phyloP scores from a whole-genome alignment of 83 land plant genomes.

The Thuja plicata region DNA sequence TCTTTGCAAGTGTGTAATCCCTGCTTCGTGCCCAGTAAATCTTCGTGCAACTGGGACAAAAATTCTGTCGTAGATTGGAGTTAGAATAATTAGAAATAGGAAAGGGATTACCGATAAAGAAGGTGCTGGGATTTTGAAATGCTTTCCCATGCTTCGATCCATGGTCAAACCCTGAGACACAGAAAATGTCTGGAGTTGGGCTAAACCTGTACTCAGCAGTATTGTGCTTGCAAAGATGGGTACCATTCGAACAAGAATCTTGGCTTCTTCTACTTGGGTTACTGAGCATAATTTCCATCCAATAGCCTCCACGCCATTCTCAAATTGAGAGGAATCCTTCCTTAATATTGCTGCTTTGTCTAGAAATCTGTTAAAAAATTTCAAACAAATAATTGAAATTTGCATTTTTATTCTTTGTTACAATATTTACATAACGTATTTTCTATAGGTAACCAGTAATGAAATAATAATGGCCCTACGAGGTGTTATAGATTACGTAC shows the following conservation, averaged over 20 bases:
- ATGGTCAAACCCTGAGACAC: slow-evolving; percentile 50
- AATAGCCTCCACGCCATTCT: not conserved
- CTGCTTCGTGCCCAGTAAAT: slow-evolving; percentile 25
- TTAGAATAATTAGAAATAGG: slow-evolving; percentile 30
- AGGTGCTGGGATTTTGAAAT: slow-evolving; percentile 46
- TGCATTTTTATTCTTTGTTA: not conserved
- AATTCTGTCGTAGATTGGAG: slow-evolving; percentile 41
- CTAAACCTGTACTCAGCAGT: slow-evolving; percentile 31
- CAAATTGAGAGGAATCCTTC: not conserved
- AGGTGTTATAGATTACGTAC: not conserved
- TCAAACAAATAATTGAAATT: not conserved
- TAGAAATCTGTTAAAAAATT: slow-evolving; percentile 8
- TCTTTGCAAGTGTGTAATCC: slow-evolving; percentile 46
- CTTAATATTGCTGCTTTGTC: slow-evolving; percentile 30
- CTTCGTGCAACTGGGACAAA: slow-evolving; percentile 18
- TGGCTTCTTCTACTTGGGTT: slow-evolving; percentile 54
- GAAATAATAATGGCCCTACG: not conserved
- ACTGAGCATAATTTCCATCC: slow-evolving; percentile 45
- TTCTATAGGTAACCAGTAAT: too few relatives aligned
- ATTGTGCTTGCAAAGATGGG: slow-evolving; percentile 53
- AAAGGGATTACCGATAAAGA: slow-evolving; percentile 43
- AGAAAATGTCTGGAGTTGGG: slow-evolving; percentile 58
- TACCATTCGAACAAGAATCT: slow-evolving; percentile 37
- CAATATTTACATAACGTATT: not conserved
- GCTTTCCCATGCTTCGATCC: slow-evolving; percentile 33